These are phyloP conservation scores for Lentinula guzmanii DNA, from an alignment of 768 basidiomycete genomes.

Conservation along the genomic window DNA sequence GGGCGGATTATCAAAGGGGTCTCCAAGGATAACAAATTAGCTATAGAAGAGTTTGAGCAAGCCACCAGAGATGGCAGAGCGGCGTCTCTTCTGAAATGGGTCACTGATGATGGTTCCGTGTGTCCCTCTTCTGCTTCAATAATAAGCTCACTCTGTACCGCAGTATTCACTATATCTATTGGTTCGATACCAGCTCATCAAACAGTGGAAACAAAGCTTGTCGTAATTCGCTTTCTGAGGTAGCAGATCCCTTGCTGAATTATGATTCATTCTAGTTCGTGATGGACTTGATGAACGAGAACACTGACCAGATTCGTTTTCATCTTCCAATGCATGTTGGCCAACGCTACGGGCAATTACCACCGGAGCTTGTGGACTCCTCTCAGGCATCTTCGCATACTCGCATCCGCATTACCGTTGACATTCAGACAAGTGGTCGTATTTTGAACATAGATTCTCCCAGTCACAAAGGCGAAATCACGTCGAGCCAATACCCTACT, in stretches of 20 bases:
- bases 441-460: conserved; percentile 37
- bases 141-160: not conserved
- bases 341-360: conserved; percentile 44
- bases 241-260: not conserved
- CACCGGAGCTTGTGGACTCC: conserved; percentile 28
- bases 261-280: conserved; percentile 31
- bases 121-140: not conserved
- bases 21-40: conserved; percentile 41
- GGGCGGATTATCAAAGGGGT: conserved; percentile 36
- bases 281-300: conserved; percentile 45
- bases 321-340: conserved; percentile 47
- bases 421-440: conserved; percentile 43
- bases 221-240: conserved; percentile 25
- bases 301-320: conserved; percentile 43
- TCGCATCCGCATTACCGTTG: conserved; percentile 31
- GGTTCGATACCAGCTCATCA: conserved; percentile 42
- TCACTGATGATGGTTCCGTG: conserved; percentile 45
- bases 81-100: conserved; percentile 42
- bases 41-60: conserved; percentile 30
- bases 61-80: conserved; percentile 33
- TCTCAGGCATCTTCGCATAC: conserved; percentile 23
- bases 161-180: conserved; percentile 55
- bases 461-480: conserved; percentile 32
- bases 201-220: conserved; percentile 33
- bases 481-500: conserved; percentile 25